Evolutionary conservation across 2,329 filamentous ascomycete genomes (phyloP), one percentile per base, ranked within the genome.

Genomic region (Phoma sp.): DNA sequence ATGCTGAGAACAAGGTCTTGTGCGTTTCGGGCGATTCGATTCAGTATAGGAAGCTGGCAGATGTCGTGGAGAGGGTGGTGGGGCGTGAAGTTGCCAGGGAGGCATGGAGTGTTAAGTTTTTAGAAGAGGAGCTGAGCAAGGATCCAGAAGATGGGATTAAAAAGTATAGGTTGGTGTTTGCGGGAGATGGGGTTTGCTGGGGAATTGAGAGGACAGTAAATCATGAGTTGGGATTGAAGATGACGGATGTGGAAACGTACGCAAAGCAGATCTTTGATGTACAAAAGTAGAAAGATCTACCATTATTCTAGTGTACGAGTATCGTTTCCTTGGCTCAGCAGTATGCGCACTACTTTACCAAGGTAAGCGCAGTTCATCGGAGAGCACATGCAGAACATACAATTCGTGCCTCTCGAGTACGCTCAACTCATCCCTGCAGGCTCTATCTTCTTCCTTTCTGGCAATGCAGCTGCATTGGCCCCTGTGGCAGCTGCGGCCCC

Each of bases 131-230:
- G 59, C 67, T 87, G 60, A 64, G 62, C 17, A 68, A 70, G 10
- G 78, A 84, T 5, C 80, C 82, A 0, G 74, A 71, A 0, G 78
- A 84, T 62, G 66, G 65, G 2, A 76, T 87, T 64, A 77, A 79
- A 61, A 88, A 84, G 73, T 90, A 90, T 71, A 76, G 83, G 18
- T 75, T 82, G 56, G 81, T 86, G 0, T 89, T 89, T 76, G 84
- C 80, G 48, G 84, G 84, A 0, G 74, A 71, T 7, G 87, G 87
- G 0, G 81, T 88, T 5, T 80, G 79, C 32, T 90, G 87, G 87
- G 78, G 81, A 7, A 74, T 77, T 64, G 68, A 76, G 9, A 66
- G 65, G 56, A 87, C 84, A 7, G 62, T 84, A 58, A 89, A 88
- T 69, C 56, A 63, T 2, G 62, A 79, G 66, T 72, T 80, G 30